phyloP scores from a whole-genome alignment of 352 stramenopile species.

The Pythium dissotocum region DNA sequence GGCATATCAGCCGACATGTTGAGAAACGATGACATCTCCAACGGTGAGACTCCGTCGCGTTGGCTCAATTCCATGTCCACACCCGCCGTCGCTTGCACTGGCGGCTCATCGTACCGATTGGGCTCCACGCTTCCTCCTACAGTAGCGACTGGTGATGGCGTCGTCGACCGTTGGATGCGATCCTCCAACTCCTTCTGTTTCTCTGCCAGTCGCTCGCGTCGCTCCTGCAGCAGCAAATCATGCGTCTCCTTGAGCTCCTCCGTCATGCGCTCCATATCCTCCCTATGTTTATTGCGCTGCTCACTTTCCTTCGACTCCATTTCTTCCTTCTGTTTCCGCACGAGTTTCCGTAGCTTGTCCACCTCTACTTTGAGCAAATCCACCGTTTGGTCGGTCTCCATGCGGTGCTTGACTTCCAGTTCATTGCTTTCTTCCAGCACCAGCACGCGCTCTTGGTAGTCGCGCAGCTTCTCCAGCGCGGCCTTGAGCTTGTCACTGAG shows the following conservation, averaged over 20 bases:
- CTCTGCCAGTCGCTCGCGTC: constrained; percentile 53
- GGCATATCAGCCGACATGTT: constrained; percentile 60
- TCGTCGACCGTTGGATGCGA: constrained; percentile 35
- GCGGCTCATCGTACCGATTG: constrained; percentile 19
- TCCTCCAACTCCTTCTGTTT: constrained; percentile 58
- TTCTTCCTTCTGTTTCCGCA: constrained; percentile 49
- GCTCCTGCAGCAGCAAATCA: constrained; percentile 54
- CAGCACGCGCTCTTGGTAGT: constrained; percentile 58
- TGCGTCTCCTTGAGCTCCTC: constrained; percentile 53
- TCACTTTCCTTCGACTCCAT: constrained; percentile 39
- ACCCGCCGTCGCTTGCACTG: background rate
- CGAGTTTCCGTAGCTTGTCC: constrained; percentile 60
- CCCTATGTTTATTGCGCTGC: constrained; percentile 30
- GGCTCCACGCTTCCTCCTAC: background rate
- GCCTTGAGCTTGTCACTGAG: constrained; percentile 49
- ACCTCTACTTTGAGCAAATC: constrained; percentile 72
- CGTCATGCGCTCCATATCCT: constrained; percentile 38
- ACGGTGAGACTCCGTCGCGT: background rate
- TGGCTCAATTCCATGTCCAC: background rate
- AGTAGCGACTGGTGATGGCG: background rate
- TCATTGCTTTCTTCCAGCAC: constrained; percentile 66
- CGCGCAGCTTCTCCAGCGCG: constrained; percentile 41
- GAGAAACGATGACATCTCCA: constrained; percentile 53
- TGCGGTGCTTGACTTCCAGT: constrained; percentile 44
- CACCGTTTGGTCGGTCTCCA: constrained; percentile 65